Evolutionary conservation across 2,329 filamentous ascomycete species (phyloP).

Genomic region (Periglandula ipomoeae): DNA sequence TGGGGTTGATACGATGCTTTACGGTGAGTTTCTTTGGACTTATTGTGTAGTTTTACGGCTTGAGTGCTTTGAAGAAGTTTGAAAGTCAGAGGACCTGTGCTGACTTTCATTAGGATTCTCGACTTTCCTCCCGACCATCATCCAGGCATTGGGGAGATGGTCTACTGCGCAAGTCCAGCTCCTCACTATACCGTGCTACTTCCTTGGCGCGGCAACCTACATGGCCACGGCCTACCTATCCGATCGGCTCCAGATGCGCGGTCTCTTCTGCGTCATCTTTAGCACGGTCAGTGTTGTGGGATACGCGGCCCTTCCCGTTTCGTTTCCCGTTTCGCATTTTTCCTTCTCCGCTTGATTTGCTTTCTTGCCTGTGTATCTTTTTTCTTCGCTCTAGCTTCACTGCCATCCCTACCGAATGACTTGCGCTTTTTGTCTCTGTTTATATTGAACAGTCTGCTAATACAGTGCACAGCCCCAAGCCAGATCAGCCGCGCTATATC

Average conservation of each 20-base stretch:
- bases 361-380: no score
- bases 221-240: constrained; percentile 57
- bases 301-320: no score
- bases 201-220: constrained; percentile 61
- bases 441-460: no score
- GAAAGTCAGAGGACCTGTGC: no score
- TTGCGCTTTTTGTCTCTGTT: no score
- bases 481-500: constrained; percentile 47
- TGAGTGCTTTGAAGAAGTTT: no score
- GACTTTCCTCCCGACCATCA: constrained; percentile 73
- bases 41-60: no score
- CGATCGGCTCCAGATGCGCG: constrained; percentile 58
- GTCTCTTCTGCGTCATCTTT: constrained; percentile 54
- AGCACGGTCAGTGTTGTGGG: constrained; percentile 55
- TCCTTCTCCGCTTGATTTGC: no score
- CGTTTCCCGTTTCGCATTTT: no score
- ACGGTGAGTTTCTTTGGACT: constrained; percentile 38
- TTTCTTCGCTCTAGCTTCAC: background rate
- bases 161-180: constrained; percentile 59
- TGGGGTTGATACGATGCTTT: constrained; percentile 66
- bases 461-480: constrained; percentile 33
- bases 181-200: constrained; percentile 71
- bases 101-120: constrained; percentile 61
- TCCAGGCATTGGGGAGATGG: constrained; percentile 57
- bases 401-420: no score